Evolutionary conservation across 768 basidiomycete species (phyloP), one percentile per base, ranked within the genome.

Genomic region (Ramaria rubella): DNA sequence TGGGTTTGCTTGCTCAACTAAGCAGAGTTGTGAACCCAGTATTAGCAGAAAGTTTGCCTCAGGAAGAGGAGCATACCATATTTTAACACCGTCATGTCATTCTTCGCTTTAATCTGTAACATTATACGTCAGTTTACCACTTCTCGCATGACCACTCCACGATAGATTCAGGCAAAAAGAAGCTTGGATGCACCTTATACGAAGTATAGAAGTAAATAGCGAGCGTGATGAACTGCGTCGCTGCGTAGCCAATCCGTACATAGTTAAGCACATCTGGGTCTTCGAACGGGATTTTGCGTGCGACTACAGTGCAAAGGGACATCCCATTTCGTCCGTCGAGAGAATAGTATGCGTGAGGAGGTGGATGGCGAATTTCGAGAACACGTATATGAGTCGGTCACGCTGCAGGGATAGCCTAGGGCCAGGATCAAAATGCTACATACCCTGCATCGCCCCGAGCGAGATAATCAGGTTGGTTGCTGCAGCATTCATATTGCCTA

Each of bases 11-110:
- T 85, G 77, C 64, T 95, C 91, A 44, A 94, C 92, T 90, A 49
- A 11, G 17, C 34, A 51, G 3, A 51, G n/a, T 7, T 23, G 55
- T 17, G 34, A 17, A 21, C n/a, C 48, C 45, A 42, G 23, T 15
- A 3, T 19, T 21, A 40, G 15, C 31, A 49, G 55, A 43, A 36
- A 15, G 6, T 9, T 40, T 12, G 49, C 26, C 33, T 46, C 21
- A n/a, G 58, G 42, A 42, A 26, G 5, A 50, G 45, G 5, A 19
- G 79, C 81, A 54, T 42, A 86, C 90, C 90, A 73, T 95, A 99
- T 81, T 96, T 99, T 65, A 99, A 77, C 26, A 95, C 90, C 1
- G 92, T 92, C 70, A 87, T 81, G 74, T 99, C 95, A 65, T 98
- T 98, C 82, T 94, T 94, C 65, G 80, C 73, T 79, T 90, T 94